Conservation (phyloP, 305 asterid genomes). For the Plantago rigida region DNA sequence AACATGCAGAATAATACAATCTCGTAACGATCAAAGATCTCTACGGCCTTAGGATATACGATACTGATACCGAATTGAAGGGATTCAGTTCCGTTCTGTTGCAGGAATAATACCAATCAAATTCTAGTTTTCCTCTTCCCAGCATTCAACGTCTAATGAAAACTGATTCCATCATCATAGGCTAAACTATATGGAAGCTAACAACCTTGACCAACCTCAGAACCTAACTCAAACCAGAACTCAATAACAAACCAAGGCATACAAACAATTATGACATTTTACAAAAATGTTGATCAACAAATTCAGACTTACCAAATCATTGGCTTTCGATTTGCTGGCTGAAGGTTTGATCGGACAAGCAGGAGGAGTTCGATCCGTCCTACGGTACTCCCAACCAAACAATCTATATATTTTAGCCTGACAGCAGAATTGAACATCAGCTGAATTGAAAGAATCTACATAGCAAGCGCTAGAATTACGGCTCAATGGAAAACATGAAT, state of each 20-base stretch:
- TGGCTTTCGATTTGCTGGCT: constrained; percentile 32
- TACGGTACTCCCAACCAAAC: constrained; percentile 77
- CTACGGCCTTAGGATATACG: no score
- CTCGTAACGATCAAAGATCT: no score
- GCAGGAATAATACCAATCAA: no score
- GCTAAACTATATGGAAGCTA: no score
- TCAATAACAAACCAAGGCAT: not conserved
- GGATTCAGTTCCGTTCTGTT: no score
- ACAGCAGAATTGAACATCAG: constrained; percentile 11
- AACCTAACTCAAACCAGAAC: not conserved
- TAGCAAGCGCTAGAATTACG: constrained; percentile 15
- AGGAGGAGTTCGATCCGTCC: constrained; percentile 73
- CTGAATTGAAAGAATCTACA: constrained; percentile 6
- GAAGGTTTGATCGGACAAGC: constrained; percentile 80
- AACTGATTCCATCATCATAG: not conserved
- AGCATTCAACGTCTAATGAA: not conserved
- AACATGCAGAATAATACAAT: no score
- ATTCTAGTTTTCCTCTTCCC: no score
- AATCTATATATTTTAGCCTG: constrained; percentile 72
- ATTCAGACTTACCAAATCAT: constrained; percentile 50
- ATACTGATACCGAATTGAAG: no score
- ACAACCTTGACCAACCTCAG: not conserved
- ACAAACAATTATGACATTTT: not conserved
- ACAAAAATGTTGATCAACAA: not conserved
- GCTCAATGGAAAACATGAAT: not conserved